phyloP scores from a whole-genome alignment of 345 rosid species.

The Brassica cretica region DNA sequence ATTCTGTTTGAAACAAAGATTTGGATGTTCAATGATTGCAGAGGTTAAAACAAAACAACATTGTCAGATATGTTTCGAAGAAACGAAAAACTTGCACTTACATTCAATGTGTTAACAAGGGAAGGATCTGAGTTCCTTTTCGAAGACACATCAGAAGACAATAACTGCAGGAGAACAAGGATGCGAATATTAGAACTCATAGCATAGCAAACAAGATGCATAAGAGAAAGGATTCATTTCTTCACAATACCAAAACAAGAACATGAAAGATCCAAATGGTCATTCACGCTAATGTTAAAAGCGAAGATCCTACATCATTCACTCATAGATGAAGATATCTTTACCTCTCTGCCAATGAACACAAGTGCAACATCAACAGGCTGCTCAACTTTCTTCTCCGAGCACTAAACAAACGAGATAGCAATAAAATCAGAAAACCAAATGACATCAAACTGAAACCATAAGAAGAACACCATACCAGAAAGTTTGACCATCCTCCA shows the following conservation, averaged over 20 bases:
- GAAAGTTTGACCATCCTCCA: constrained; percentile 78
- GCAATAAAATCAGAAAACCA: constrained; percentile 4
- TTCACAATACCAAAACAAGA: constrained; percentile 7
- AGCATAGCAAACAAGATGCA: constrained; percentile 18
- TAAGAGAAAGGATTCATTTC: neutral
- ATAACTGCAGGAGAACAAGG: constrained; percentile 50
- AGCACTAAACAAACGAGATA: constrained; percentile 50
- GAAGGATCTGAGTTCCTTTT: constrained; percentile 52
- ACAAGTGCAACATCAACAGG: constrained; percentile 75
- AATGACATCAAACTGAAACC: neutral
- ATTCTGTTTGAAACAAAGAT: constrained; percentile 47
- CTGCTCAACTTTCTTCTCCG: constrained; percentile 54
- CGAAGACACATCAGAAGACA: constrained; percentile 65
- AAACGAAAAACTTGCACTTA: constrained; percentile 33
- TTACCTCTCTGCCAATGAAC: constrained; percentile 90
- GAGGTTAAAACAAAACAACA: neutral
- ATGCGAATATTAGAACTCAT: neutral
- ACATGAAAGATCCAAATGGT: neutral
- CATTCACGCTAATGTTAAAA: neutral
- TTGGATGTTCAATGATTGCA: constrained; percentile 13
- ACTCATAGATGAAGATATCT: neutral
- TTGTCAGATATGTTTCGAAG: neutral
- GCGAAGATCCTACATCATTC: neutral
- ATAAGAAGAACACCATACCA: constrained; percentile 46
- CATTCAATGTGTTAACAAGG: constrained; percentile 74